A percentile compares a stretch with the other conserved stretches of the same genome.
phyloP scores from a whole-genome alignment of 257 asterid genomes.

The Solanum chmielewskii region DNA sequence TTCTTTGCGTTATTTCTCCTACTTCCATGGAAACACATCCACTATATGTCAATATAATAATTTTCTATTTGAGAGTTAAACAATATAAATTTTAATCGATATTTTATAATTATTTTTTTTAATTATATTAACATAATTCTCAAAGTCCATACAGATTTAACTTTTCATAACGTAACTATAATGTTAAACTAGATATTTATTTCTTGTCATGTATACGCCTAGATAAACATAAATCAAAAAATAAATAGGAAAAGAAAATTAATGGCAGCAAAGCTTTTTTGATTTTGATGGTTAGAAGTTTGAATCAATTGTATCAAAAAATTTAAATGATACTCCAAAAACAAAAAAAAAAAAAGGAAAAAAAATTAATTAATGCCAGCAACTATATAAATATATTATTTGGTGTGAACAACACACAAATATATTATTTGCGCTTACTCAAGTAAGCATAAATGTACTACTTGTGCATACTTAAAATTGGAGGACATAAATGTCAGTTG shows the following conservation, averaged over 20 bases:
- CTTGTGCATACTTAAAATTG: too few relatives aligned
- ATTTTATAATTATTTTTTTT: not conserved
- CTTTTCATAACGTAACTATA: not conserved
- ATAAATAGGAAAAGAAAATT: accelerated
- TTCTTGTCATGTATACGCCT: not conserved
- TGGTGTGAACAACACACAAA: too few relatives aligned
- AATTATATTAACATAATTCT: not conserved
- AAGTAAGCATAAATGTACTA: too few relatives aligned
- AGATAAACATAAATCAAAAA: not conserved
- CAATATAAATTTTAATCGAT: not conserved
- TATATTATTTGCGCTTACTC: too few relatives aligned
- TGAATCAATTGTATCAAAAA: not conserved
- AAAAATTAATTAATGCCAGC: too few relatives aligned
- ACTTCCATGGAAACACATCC: not conserved
- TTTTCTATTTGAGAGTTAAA: not conserved
- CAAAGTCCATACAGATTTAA: not conserved
- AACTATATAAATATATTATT: too few relatives aligned
- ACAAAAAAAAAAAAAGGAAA: not conserved
- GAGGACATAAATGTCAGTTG: too few relatives aligned
- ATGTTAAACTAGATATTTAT: not conserved
- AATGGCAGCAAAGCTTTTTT: not conserved
- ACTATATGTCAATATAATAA: not conserved
- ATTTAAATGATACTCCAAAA: not conserved
- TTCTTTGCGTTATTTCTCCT: not conserved
- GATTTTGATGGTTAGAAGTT: not conserved